phyloP scores from a whole-genome alignment of 306 rosid genomes.

The Pueraria montana region DNA sequence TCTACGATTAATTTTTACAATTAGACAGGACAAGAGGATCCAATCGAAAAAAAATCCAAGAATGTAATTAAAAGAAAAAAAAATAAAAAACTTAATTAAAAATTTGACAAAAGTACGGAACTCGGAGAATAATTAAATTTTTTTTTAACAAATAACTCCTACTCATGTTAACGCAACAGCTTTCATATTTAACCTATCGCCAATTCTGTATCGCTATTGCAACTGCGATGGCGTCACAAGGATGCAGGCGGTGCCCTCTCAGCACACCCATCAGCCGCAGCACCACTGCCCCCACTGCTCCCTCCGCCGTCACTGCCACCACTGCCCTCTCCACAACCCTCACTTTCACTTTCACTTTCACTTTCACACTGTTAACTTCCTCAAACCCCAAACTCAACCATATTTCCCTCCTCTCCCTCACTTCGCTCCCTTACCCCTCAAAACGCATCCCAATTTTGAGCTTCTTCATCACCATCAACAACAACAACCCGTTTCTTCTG shows the following conservation, averaged over 20 bases:
- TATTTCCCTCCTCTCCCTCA: neutral
- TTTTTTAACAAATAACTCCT: too few relatives aligned
- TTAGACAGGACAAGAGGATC: too few relatives aligned
- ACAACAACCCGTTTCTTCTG: neutral
- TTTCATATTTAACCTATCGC: neutral
- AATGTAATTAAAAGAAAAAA: too few relatives aligned
- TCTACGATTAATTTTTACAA: too few relatives aligned
- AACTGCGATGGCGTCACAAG: conserved; percentile 20
- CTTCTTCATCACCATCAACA: neutral
- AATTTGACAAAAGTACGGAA: too few relatives aligned
- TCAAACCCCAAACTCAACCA: neutral
- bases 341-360: too few relatives aligned
- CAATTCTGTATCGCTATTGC: too few relatives aligned
- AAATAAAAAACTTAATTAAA: too few relatives aligned
- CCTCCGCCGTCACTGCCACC: conserved; percentile 44
- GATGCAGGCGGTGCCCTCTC: conserved; percentile 8
- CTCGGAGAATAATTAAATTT: too few relatives aligned
- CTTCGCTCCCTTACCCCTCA: neutral
- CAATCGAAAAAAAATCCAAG: too few relatives aligned
- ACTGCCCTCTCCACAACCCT: conserved; percentile 49
- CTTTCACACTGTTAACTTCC: neutral
- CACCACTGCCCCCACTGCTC: conserved; percentile 48
- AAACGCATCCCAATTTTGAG: neutral
- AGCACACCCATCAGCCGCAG: neutral
- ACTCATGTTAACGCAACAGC: too few relatives aligned